Evolutionary conservation across 345 rosid species (phyloP).

Genomic region (Syzygium aromaticum): DNA sequence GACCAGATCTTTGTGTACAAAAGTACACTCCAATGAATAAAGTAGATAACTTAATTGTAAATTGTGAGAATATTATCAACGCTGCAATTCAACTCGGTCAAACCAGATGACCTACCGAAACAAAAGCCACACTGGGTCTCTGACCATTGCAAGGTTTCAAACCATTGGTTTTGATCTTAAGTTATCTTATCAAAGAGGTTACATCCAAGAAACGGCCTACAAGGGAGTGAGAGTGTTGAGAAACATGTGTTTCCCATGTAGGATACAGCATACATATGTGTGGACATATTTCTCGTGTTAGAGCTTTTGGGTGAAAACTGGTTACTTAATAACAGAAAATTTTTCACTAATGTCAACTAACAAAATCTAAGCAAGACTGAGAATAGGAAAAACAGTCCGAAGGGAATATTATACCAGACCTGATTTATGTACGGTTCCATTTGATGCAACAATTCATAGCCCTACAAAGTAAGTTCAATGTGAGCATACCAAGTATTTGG

Average conservation of each 20-base stretch:
- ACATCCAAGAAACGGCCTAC: background rate
- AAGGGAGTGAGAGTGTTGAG: background rate
- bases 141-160: background rate
- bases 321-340: background rate
- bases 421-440: constrained; percentile 98
- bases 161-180: background rate
- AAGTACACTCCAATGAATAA: background rate
- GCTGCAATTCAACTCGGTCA: background rate
- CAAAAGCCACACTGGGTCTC: background rate
- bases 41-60: background rate
- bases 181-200: background rate
- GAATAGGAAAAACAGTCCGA: background rate
- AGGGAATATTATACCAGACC: constrained; percentile 25
- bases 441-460: constrained; percentile 93
- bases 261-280: background rate
- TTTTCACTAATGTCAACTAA: background rate
- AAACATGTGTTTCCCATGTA: background rate
- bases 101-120: background rate
- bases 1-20: background rate
- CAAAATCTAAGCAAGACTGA: background rate
- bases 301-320: background rate
- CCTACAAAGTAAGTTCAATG: constrained; percentile 30
- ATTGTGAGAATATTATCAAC: background rate
- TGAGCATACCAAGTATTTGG: background rate
- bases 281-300: background rate